Evolutionary conservation across 805 yeast species (phyloP).

Genomic region (Suhomyces emberorum): DNA sequence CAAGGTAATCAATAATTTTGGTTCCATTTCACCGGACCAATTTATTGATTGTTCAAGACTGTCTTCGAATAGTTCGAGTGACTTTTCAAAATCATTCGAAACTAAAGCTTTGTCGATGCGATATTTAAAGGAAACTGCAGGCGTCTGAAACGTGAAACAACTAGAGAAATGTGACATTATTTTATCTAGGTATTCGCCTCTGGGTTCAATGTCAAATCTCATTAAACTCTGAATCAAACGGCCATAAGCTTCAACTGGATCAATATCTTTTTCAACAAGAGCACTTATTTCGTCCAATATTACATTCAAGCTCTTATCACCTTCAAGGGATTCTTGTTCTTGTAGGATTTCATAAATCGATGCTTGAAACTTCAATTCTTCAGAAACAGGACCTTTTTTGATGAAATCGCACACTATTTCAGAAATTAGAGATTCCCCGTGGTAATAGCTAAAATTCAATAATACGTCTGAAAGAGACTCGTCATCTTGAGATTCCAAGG

Average conservation of each 20-base stretch:
- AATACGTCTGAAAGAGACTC: constrained; percentile 21
- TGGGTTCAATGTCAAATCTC: constrained; percentile 13
- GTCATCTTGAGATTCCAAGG: constrained; percentile 14
- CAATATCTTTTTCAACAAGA: constrained; percentile 3
- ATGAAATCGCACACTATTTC: constrained; percentile 14
- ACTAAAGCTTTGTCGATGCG: constrained; percentile 27
- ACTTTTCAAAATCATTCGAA: constrained; percentile 16
- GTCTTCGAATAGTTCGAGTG: constrained; percentile 29
- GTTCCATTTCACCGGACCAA: constrained; percentile 27
- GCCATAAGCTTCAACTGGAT: constrained; percentile 13
- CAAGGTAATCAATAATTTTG: constrained; percentile 41
- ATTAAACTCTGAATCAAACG: constrained; percentile 18
- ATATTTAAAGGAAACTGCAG: constrained; percentile 23
- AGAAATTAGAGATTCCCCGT: constrained; percentile 7
- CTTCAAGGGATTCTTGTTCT: background rate
- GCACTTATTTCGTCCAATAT: background rate
- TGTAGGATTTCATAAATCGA: constrained; percentile 8
- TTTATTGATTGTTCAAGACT: constrained; percentile 20
- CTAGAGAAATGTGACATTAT: constrained; percentile 14
- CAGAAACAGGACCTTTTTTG: constrained; percentile 16
- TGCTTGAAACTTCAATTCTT: constrained; percentile 19
- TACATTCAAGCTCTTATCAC: background rate
- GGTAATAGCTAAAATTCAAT: constrained; percentile 12
- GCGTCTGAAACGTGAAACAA: constrained; percentile 11
- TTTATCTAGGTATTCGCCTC: constrained; percentile 17